Evolutionary conservation across 73 alveolate genomes (phyloP).

Genomic region (Blepharisma stoltei): DNA sequence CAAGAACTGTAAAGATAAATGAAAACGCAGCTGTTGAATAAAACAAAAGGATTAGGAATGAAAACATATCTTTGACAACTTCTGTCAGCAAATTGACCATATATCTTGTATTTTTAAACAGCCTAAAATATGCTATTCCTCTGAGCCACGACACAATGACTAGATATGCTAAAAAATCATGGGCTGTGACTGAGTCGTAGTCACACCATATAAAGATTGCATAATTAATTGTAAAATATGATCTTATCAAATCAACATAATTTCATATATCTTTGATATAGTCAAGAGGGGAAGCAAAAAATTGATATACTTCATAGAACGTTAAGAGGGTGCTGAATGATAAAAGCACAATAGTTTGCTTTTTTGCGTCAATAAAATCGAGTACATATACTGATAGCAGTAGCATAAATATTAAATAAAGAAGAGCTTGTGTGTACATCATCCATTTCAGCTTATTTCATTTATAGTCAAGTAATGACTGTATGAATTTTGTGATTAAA

Average conservation of each 20-base stretch:
- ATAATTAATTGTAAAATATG: not conserved
- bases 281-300: not conserved
- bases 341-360: not conserved
- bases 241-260: not conserved
- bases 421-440: not conserved
- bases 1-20: not conserved
- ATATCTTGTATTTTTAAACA: conserved; percentile 19
- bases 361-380: not conserved
- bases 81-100: not conserved
- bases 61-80: conserved; percentile 16
- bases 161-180: not conserved
- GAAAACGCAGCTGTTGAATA: conserved; percentile 27
- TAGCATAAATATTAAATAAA: not conserved
- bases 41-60: conserved; percentile 1
- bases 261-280: conserved; percentile 14
- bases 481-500: not conserved
- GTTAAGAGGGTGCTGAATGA: not conserved
- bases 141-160: conserved; percentile 23
- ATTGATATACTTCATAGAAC: not conserved
- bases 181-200: not conserved
- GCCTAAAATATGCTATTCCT: conserved; percentile 31
- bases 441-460: not conserved
- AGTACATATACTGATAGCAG: not conserved
- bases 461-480: not conserved
- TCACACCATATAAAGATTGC: not conserved